Percentiles rank a stretch among this genome's conserved stretches.
Conservation (phyloP, 306 rosid species). For the Trifolium fragiferum region DNA sequence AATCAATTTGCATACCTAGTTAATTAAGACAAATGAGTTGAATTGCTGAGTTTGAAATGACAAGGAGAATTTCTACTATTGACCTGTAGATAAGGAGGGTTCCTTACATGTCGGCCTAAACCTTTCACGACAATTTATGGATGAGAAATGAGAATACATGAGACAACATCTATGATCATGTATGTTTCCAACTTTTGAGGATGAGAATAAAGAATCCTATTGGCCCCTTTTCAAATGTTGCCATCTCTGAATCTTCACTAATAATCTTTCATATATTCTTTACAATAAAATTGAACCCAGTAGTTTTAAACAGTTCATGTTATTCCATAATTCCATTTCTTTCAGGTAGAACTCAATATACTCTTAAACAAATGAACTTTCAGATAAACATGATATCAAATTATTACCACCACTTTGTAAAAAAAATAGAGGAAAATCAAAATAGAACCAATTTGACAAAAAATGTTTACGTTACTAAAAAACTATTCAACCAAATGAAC, state of each 20-base stretch:
- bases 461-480: not conserved
- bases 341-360: not conserved
- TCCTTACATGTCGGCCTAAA: constrained; percentile 4
- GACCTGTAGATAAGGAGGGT: not conserved
- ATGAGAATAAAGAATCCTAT: not conserved
- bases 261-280: not conserved
- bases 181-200: not conserved
- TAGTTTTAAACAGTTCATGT: not conserved
- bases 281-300: not conserved
- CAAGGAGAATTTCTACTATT: not conserved
- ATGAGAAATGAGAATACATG: not conserved
- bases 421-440: not conserved
- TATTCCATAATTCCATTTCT: not conserved
- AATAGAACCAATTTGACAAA: not conserved
- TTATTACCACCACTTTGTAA: constrained; percentile 1
- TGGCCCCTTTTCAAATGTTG: not conserved
- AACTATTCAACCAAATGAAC: constrained; percentile 6
- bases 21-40: constrained; percentile 3
- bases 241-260: not conserved
- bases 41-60: not conserved
- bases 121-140: not conserved
- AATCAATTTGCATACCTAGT: not conserved
- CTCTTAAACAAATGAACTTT: not conserved
- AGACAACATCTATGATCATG: not conserved
- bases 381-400: not conserved